phyloP scores from a whole-genome alignment of 371 early-diverging fungal species.

The Mucor mucedo region DNA sequence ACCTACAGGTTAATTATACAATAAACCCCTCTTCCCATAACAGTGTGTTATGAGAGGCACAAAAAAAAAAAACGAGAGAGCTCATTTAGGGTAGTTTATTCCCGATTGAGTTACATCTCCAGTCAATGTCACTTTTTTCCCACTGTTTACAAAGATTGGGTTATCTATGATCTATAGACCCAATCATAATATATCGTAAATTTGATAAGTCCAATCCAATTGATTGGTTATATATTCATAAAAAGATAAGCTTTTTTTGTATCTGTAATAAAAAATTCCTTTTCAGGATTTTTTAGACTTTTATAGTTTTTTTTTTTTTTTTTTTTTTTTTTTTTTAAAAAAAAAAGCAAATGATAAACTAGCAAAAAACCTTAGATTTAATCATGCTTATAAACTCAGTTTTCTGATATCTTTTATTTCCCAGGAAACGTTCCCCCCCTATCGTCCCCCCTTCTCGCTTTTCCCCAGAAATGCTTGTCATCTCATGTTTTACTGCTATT shows the following conservation, averaged over 20 bases:
- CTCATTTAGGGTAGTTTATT: conserved; percentile 8
- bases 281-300: conserved; percentile 2
- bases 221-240: not conserved
- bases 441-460: no score
- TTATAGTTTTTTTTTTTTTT: not conserved
- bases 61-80: not conserved
- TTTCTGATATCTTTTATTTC: not conserved
- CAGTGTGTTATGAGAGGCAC: not conserved
- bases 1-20: not conserved
- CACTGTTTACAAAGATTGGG: not conserved
- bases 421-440: not conserved
- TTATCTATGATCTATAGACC: conserved; percentile 2
- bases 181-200: not conserved
- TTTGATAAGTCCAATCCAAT: not conserved
- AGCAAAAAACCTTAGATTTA: no score
- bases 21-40: not conserved
- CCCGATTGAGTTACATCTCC: conserved; percentile 7
- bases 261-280: not conserved
- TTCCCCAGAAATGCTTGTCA: no score
- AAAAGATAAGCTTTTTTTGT: not conserved
- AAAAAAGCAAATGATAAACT: no score
- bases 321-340: no score
- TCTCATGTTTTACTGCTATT: no score
- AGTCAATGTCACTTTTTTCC: not conserved
- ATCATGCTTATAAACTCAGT: not conserved